A percentile compares a stretch with the other conserved stretches of the same genome.
Conservation (phyloP, 805 yeast genomes). For the Spathaspora gorwiae region DNA sequence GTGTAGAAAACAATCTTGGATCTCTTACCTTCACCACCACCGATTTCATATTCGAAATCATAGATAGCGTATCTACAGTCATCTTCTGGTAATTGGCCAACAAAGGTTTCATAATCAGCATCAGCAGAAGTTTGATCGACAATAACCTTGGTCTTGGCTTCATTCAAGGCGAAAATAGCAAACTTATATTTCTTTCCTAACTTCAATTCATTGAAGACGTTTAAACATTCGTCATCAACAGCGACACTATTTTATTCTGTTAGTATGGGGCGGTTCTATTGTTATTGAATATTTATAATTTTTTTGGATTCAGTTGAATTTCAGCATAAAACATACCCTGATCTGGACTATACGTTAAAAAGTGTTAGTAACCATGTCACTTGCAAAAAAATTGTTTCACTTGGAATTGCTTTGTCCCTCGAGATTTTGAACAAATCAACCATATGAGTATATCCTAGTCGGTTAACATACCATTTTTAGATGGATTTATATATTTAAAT, state of each 20-base stretch:
- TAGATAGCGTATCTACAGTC: constrained; percentile 96
- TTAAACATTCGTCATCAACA: constrained; percentile 75
- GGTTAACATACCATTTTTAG: constrained; percentile 3
- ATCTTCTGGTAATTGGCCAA: constrained; percentile 87
- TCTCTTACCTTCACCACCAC: constrained; percentile 92
- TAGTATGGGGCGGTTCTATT: too few relatives aligned
- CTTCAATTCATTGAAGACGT: constrained; percentile 93
- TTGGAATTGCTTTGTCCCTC: not conserved
- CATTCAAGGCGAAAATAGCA: constrained; percentile 77
- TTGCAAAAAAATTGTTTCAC: not conserved
- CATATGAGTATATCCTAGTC: too few relatives aligned
- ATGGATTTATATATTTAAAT: too few relatives aligned
- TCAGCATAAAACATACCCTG: constrained; percentile 21
- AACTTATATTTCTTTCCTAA: constrained; percentile 86
- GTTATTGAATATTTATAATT: constrained; percentile 5
- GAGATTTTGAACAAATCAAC: too few relatives aligned
- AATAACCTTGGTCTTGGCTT: constrained; percentile 82
- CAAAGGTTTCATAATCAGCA: constrained; percentile 75
- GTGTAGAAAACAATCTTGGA: constrained; percentile 65
- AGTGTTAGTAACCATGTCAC: constrained; percentile 3
- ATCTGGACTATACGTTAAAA: constrained; percentile 19
- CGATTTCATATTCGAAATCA: constrained; percentile 92
- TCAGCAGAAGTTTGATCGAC: constrained; percentile 81
- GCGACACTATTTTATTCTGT: constrained; percentile 30
- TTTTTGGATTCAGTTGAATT: not conserved